Evolutionary conservation across 768 basidiomycete species (phyloP).

Genomic region (Pleurotus ostreatus): DNA sequence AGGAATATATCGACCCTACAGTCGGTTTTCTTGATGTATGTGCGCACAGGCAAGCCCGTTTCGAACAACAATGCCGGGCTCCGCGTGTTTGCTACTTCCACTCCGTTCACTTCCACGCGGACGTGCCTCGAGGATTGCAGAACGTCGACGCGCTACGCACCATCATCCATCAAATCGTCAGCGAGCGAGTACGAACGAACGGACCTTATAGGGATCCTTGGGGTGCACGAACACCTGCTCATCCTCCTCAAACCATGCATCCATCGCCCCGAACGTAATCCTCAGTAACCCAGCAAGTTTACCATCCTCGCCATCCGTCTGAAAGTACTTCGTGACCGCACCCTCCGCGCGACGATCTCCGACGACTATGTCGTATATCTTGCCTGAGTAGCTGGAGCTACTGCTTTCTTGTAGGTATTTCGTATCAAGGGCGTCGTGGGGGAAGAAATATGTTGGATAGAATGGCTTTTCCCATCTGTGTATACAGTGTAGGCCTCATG

Average conservation of each 20-base stretch:
- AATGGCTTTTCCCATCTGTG: conserved; percentile 50
- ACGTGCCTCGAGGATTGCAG: conserved; percentile 58
- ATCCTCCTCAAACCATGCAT: conserved; percentile 70
- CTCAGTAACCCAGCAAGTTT: conserved; percentile 43
- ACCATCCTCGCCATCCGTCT: conserved; percentile 23
- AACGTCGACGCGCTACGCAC: conserved; percentile 52
- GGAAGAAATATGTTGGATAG: conserved; percentile 57
- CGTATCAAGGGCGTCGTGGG: conserved; percentile 36
- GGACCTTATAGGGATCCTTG: conserved; percentile 68
- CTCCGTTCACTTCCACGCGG: conserved; percentile 55
- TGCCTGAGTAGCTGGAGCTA: conserved; percentile 16
- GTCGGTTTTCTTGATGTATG: conserved; percentile 59
- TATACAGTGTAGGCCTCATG: not conserved
- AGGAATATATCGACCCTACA: conserved; percentile 45
- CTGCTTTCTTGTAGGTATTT: conserved; percentile 33
- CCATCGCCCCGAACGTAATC: conserved; percentile 45
- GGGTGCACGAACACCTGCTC: conserved; percentile 58
- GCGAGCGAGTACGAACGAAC: conserved; percentile 1
- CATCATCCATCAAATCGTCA: not conserved
- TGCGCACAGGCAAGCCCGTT: conserved; percentile 51
- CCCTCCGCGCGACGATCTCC: conserved; percentile 31
- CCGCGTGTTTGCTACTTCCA: conserved; percentile 56
- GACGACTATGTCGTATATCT: conserved; percentile 44
- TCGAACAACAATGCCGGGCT: conserved; percentile 55
- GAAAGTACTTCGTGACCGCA: conserved; percentile 30